Evolutionary conservation across 1,139 yeast genomes (phyloP).

Genomic region (Torulaspora globosa): DNA sequence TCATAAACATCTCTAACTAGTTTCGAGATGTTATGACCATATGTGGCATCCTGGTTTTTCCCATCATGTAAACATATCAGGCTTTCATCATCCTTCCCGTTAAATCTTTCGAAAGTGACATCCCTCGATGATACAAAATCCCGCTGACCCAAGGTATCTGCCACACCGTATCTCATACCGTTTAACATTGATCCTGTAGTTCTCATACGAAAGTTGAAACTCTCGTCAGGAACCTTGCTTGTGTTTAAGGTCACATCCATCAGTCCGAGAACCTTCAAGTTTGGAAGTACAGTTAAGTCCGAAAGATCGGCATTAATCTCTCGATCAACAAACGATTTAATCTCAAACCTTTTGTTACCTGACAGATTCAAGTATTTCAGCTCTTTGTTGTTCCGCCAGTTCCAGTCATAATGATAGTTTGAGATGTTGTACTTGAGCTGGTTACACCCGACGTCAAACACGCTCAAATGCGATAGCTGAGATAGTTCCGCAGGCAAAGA

Average conservation of each 20-base stretch:
- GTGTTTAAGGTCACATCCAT: constrained; percentile 95
- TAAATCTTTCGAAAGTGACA: constrained; percentile 78
- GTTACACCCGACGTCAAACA: constrained; percentile 89
- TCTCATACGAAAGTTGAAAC: constrained; percentile 76
- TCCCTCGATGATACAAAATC: constrained; percentile 73
- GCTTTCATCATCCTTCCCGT: constrained; percentile 72
- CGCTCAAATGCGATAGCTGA: constrained; percentile 57
- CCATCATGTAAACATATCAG: constrained; percentile 88
- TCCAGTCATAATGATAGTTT: constrained; percentile 96
- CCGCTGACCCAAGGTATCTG: constrained; percentile 75
- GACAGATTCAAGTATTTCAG: constrained; percentile 81
- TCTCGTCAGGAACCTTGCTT: constrained; percentile 79
- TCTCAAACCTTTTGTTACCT: constrained; percentile 88
- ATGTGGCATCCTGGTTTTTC: constrained; percentile 51
- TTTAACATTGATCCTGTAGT: constrained; percentile 85
- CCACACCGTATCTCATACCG: constrained; percentile 81
- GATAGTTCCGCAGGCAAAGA: constrained; percentile 88
- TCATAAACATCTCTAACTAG: constrained; percentile 79
- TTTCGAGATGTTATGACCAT: constrained; percentile 69
- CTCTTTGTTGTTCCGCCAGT: constrained; percentile 83
- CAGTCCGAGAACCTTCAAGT: constrained; percentile 72
- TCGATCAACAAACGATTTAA: constrained; percentile 45
- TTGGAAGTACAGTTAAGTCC: constrained; percentile 69
- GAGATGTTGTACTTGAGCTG: constrained; percentile 86
- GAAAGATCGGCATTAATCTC: constrained; percentile 50